Percentiles rank a stretch among this genome's conserved stretches.
These are phyloP conservation scores for Aspergillus nidulans DNA, from an alignment of 495 filamentous ascomycete genomes.

Conservation along the genomic window DNA sequence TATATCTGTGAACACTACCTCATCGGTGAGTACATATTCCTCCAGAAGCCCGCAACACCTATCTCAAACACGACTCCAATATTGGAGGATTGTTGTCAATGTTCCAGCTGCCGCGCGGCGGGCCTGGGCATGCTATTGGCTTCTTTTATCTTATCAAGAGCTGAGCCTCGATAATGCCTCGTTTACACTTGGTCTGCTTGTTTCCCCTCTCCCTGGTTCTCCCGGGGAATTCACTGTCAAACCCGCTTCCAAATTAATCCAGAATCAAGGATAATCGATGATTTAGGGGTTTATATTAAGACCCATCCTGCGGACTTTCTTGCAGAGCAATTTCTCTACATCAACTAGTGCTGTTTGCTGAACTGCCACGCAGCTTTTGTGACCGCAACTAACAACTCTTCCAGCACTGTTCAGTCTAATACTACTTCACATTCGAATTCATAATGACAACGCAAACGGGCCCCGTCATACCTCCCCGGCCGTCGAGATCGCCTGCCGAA, in stretches of 20 bases:
- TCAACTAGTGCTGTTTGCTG: neutral
- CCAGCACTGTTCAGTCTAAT: slow-evolving; percentile 1
- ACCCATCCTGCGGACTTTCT: neutral
- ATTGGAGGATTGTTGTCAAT: neutral
- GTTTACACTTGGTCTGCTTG: neutral
- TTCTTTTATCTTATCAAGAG: slow-evolving; percentile 11
- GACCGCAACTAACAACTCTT: too few species aligned
- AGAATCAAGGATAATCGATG: neutral
- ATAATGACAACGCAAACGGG: slow-evolving; percentile 45
- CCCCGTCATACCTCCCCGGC: slow-evolving; percentile 47
- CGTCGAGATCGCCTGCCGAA: slow-evolving; percentile 46
- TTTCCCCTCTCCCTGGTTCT: neutral
- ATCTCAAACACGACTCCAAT: neutral
- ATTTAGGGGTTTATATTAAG: too few species aligned
- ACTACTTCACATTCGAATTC: slow-evolving; percentile 3
- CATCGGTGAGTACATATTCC: slow-evolving; percentile 12
- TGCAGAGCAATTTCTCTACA: neutral
- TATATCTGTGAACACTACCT: slow-evolving; percentile 2
- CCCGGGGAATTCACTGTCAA: neutral
- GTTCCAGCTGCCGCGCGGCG: slow-evolving; percentile 6
- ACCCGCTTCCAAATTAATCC: neutral
- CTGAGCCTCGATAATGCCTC: neutral
- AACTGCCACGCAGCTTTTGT: neutral
- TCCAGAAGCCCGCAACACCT: neutral
- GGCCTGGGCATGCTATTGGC: slow-evolving; percentile 6